phyloP scores from a whole-genome alignment of 2,329 filamentous ascomycete genomes.

The Aspergillus vadensis region DNA sequence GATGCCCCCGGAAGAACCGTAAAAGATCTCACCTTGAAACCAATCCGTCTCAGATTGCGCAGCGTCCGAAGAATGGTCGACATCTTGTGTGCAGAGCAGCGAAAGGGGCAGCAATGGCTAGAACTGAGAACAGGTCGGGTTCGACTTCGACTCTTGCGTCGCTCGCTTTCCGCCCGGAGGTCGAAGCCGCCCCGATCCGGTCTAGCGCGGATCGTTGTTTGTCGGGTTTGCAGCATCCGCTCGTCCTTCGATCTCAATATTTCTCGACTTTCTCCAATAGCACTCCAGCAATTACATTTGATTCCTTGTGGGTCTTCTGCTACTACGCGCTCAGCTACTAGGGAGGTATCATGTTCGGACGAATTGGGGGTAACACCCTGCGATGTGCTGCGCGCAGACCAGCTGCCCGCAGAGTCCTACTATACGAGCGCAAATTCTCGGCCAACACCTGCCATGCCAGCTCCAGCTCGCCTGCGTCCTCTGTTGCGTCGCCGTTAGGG shows the following conservation, averaged over 20 bases:
- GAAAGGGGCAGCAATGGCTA: conserved; percentile 2
- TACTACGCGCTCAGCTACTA: too few relatives aligned
- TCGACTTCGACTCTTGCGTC: conserved; percentile 4
- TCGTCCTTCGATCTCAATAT: neutral
- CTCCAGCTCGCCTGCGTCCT: conserved; percentile 28
- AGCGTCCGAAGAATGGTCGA: conserved; percentile 87
- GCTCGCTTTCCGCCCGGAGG: conserved; percentile 22
- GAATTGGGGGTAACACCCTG: conserved; percentile 41
- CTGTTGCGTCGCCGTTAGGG: conserved; percentile 53
- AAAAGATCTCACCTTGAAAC: conserved; percentile 68
- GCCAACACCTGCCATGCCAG: conserved; percentile 29
- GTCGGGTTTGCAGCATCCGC: conserved; percentile 36
- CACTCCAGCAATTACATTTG: too few relatives aligned
- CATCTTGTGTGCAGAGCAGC: conserved; percentile 61
- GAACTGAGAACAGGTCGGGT: conserved; percentile 16
- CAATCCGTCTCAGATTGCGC: conserved; percentile 82
- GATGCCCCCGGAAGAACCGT: conserved; percentile 15
- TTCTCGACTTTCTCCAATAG: neutral
- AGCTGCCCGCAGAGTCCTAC: conserved; percentile 32
- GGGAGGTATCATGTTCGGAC: conserved; percentile 38
- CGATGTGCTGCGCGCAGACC: conserved; percentile 37
- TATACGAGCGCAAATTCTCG: conserved; percentile 43
- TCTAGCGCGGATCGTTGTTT: conserved; percentile 33
- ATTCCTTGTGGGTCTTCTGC: too few relatives aligned
- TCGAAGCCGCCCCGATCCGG: conserved; percentile 27